phyloP scores from a whole-genome alignment of 768 basidiomycete genomes.

The Termitomyces sp. region DNA sequence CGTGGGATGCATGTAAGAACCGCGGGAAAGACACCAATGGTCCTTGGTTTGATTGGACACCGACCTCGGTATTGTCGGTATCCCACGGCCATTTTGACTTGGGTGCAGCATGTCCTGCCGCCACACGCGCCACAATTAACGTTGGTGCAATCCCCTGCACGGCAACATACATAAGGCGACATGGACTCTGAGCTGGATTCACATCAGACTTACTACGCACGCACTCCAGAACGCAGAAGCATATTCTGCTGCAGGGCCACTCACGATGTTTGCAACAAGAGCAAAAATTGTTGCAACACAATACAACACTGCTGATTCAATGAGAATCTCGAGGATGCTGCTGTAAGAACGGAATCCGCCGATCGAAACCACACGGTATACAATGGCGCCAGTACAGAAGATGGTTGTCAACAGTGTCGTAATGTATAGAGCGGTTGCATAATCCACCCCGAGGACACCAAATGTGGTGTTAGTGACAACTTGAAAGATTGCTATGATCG shows the following conservation, averaged over 20 bases:
- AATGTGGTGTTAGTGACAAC: conserved; percentile 8
- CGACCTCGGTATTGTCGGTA: neutral
- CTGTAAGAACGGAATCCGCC: conserved; percentile 7
- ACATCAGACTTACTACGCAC: conserved; percentile 1
- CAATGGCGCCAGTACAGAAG: conserved; percentile 8
- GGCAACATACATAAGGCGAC: neutral
- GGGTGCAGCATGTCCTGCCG: conserved; percentile 7
- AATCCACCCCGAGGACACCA: conserved; percentile 8
- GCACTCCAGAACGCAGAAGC: conserved; percentile 9
- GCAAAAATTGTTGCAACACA: conserved; percentile 11
- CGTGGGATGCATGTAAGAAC: neutral
- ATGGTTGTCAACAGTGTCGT: conserved; percentile 10
- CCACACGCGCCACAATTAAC: conserved; percentile 11
- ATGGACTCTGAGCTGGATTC: neutral
- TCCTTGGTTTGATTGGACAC: neutral
- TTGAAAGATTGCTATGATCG: conserved; percentile 7
- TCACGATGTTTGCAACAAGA: conserved; percentile 6
- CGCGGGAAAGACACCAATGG: neutral
- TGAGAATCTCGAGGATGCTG: conserved; percentile 9
- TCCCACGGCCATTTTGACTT: conserved; percentile 8
- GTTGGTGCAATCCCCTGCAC: conserved; percentile 13
- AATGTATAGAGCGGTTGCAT: conserved; percentile 10
- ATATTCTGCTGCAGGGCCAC: conserved; percentile 8
- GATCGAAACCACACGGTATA: conserved; percentile 7
- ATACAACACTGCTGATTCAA: conserved; percentile 10